A percentile compares a stretch with the other conserved stretches of the same genome.
Conservation (phyloP, 108 stramenopile species). For the Phaeodactylum tricornutum region DNA sequence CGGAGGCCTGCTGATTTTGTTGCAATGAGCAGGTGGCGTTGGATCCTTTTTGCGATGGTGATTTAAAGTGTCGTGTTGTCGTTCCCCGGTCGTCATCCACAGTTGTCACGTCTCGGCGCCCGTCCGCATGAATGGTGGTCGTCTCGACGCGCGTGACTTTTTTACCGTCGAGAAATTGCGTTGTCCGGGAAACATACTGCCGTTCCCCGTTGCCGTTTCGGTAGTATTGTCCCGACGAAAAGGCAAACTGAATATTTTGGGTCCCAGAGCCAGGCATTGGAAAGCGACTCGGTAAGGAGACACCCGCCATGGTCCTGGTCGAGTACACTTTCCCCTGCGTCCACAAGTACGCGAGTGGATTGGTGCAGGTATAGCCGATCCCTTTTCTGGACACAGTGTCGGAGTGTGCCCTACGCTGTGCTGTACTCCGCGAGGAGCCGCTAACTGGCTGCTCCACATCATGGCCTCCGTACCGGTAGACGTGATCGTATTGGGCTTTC, state of each 20-base stretch:
- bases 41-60: too few species aligned
- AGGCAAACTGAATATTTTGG: conserved; percentile 10
- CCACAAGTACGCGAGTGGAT: conserved; percentile 22
- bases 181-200: conserved; percentile 15
- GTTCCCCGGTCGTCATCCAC: conserved; percentile 21
- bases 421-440: background rate
- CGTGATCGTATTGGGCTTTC: conserved; percentile 37
- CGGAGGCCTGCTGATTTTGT: conserved; percentile 3
- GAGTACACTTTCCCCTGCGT: conserved; percentile 16
- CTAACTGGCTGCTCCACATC: conserved; percentile 6
- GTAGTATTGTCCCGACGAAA: conserved; percentile 16
- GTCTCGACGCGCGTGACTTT: conserved; percentile 22
- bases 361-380: conserved; percentile 22
- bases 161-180: conserved; percentile 21
- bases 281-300: conserved; percentile 21
- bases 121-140: conserved; percentile 26
- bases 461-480: conserved; percentile 27
- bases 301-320: conserved; percentile 14
- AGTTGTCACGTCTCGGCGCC: conserved; percentile 26
- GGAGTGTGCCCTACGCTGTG: background rate
- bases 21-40: too few species aligned
- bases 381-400: conserved; percentile 12
- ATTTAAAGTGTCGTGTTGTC: background rate
- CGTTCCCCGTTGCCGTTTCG: conserved; percentile 8
- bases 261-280: conserved; percentile 7